Evolutionary conservation across 192 early-diverging fungal genomes (phyloP).

Genomic region (Coemansia sp.): DNA sequence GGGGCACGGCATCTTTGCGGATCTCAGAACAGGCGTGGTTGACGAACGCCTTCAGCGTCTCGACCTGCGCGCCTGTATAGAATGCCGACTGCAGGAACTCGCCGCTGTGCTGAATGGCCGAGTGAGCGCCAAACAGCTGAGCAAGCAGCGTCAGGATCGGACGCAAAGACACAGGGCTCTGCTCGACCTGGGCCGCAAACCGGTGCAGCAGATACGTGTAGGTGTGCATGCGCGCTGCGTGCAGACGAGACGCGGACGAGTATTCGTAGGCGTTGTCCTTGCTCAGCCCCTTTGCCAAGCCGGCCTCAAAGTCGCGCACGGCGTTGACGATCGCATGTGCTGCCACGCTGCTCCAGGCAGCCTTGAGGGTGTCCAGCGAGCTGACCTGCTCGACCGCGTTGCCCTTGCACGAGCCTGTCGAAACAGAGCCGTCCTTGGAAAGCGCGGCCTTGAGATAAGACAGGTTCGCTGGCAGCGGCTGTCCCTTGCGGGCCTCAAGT

Average conservation of each 20-base stretch:
- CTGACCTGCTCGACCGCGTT: constrained; percentile 28
- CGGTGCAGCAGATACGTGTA: constrained; percentile 80
- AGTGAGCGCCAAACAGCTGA: constrained; percentile 77
- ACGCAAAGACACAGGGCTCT: constrained; percentile 61
- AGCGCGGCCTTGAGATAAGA: constrained; percentile 67
- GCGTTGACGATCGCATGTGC: constrained; percentile 82
- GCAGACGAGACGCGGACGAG: constrained; percentile 79
- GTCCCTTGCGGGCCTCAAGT: constrained; percentile 67
- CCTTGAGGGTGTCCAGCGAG: constrained; percentile 62
- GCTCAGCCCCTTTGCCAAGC: constrained; percentile 60
- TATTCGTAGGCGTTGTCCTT: constrained; percentile 83
- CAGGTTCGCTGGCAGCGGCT: constrained; percentile 74
- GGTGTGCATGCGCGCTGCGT: constrained; percentile 81
- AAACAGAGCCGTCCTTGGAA: constrained; percentile 26
- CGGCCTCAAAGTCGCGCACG: constrained; percentile 71
- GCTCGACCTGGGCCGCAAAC: constrained; percentile 72
- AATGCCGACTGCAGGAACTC: constrained; percentile 86
- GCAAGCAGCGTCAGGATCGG: constrained; percentile 69
- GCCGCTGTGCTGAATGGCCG: constrained; percentile 75
- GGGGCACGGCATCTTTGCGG: constrained; percentile 76
- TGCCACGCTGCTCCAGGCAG: constrained; percentile 78
- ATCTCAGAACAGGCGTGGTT: constrained; percentile 63
- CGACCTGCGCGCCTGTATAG: constrained; percentile 70
- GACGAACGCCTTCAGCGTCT: constrained; percentile 64
- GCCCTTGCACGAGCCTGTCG: constrained; percentile 24